Percentiles rank a stretch among this genome's conserved stretches.
These are phyloP conservation scores for Colletotrichum plurivorum DNA, from an alignment of 2,329 filamentous ascomycete genomes.

Conservation along the genomic window DNA sequence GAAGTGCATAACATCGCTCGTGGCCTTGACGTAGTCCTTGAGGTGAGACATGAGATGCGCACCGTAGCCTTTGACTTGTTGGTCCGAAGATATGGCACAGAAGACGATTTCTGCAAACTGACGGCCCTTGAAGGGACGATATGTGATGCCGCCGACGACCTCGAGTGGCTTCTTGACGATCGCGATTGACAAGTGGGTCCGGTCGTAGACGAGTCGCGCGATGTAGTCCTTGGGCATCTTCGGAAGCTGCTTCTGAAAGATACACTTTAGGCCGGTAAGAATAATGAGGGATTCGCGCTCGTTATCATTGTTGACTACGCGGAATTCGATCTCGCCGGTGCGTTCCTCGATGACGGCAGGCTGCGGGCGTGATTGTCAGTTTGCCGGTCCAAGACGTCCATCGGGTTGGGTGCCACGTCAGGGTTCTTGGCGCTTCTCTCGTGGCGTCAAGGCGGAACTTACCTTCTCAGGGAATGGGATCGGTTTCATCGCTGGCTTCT, in stretches of 20 bases:
- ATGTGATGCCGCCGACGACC: slow-evolving; percentile 97
- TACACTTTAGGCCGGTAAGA: slow-evolving; percentile 94
- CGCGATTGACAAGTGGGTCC: slow-evolving; percentile 94
- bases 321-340: slow-evolving; percentile 94
- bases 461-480: slow-evolving; percentile 94
- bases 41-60: slow-evolving; percentile 98
- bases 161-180: slow-evolving; percentile 97
- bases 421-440: background rate
- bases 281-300: slow-evolving; percentile 91
- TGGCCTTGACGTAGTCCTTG: slow-evolving; percentile 98
- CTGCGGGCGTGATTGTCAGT: slow-evolving; percentile 55
- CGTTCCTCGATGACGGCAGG: slow-evolving; percentile 94
- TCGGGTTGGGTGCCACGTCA: background rate
- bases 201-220: slow-evolving; percentile 95
- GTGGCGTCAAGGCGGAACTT: slow-evolving; percentile 39
- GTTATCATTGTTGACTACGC: slow-evolving; percentile 97
- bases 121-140: slow-evolving; percentile 91
- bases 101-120: slow-evolving; percentile 99
- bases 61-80: slow-evolving; percentile 98
- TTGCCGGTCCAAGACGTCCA: slow-evolving; percentile 6
- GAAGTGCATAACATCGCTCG: slow-evolving; percentile 98
- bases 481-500: slow-evolving; percentile 69
- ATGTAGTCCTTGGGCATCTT: slow-evolving; percentile 99
- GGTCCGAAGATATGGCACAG: slow-evolving; percentile 96
- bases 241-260: slow-evolving; percentile 97